Evolutionary conservation across 352 stramenopile genomes (phyloP).

Genomic region (Hyaloperonospora brassicae): DNA sequence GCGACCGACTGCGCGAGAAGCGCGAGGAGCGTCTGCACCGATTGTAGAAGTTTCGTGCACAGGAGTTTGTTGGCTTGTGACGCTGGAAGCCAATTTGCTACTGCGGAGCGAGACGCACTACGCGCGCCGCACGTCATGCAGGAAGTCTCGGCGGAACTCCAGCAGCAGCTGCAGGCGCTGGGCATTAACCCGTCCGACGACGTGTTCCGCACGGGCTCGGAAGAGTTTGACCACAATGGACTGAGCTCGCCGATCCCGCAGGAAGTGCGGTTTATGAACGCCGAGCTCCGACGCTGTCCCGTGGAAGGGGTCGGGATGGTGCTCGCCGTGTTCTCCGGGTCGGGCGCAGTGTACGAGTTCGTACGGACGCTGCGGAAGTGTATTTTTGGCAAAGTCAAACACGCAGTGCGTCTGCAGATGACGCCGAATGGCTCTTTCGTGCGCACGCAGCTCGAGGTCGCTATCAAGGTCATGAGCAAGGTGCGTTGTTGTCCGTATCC

Average conservation of each 20-base stretch:
- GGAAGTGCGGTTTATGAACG: conserved; percentile 84
- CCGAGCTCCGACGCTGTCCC: conserved; percentile 63
- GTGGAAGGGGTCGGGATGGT: conserved; percentile 71
- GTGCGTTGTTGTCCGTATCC: conserved; percentile 16
- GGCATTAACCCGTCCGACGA: conserved; percentile 76
- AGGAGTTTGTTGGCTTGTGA: conserved; percentile 6
- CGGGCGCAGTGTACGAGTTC: conserved; percentile 78
- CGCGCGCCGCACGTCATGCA: conserved; percentile 25
- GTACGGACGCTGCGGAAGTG: conserved; percentile 81
- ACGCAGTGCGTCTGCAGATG: conserved; percentile 77
- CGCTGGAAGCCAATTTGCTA: conserved; percentile 2
- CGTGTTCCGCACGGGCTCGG: conserved; percentile 71
- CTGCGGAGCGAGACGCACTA: conserved; percentile 2
- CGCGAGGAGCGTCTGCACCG: conserved; percentile 3
- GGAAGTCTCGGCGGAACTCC: conserved; percentile 56
- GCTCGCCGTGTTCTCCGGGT: conserved; percentile 73
- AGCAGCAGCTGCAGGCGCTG: conserved; percentile 72
- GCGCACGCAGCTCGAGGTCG: conserved; percentile 71
- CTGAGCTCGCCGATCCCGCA: conserved; percentile 76
- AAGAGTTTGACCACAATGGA: conserved; percentile 72
- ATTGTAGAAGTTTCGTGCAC: neutral
- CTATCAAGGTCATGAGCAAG: conserved; percentile 87
- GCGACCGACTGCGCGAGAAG: conserved; percentile 11
- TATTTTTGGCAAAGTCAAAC: conserved; percentile 85
- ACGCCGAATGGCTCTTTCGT: conserved; percentile 66